Evolutionary conservation across 2,329 filamentous ascomycete genomes (phyloP), one percentile per base, ranked within the genome.

Genomic region (Botrytis paeoniae): DNA sequence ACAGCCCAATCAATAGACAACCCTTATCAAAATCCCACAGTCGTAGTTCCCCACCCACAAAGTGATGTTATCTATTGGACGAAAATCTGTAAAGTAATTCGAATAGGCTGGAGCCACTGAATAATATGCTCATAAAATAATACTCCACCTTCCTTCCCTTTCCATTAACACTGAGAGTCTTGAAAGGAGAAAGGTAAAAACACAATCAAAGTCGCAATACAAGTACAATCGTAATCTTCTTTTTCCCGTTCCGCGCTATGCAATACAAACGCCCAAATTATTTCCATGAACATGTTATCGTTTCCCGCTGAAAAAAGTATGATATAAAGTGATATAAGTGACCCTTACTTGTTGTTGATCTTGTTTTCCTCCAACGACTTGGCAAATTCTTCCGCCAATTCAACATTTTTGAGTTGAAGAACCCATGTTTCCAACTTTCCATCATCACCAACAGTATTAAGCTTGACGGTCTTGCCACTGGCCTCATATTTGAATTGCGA

Each of bases 371-470:
- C 73, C 62, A 74, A 59, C 20, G 48, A 60, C 37, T 59, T 60
- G 12, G 81, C 81, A 71, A 89, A 78, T 51, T 88, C 86, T 75
- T 86, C 84, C 4, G 90, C 86, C 61, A 81, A 81, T 43, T 84
- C 83, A 22, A 81, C 78, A 62, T 83, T 90, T 84, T 92, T 93
- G 65, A 93, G 88, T 80, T 91, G 89, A 25, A 94, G 82, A 80
- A 91, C 87, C 90, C 91, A 95, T 7, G 89, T 89, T 81, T 92
- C 90, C 41, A 92, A 81, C 63, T 85, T 85, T 25, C 89, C 89
- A 68, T 85, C 84, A 69, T 89, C 88, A 73, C 86, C 86, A 1
- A 89, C 86, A 8, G 88, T 86, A 18, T 85, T 84, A 73, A 91
- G 77, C 79, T 87, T 89, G 73, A 92, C 83, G 74, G 88, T 89